Conservation (phyloP, 2,329 filamentous ascomycete genomes). For the Ophiostoma sp. region DNA sequence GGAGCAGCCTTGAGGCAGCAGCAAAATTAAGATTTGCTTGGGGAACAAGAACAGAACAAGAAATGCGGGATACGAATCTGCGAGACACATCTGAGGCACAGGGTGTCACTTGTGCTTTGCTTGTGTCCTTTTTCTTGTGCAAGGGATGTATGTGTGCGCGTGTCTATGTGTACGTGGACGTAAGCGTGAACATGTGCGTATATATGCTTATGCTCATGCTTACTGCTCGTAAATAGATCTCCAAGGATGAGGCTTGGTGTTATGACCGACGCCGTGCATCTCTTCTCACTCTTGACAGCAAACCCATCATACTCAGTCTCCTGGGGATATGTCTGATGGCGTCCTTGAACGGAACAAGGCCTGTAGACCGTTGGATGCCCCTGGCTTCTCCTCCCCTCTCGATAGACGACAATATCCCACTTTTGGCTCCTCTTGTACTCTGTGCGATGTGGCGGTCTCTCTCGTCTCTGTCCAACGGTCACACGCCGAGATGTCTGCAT, state of each 20-base stretch:
- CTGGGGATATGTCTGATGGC: neutral
- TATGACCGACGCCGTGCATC: neutral
- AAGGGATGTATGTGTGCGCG: neutral
- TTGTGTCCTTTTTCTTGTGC: neutral
- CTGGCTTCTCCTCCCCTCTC: neutral
- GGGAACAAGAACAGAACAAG: neutral
- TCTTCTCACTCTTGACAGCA: neutral
- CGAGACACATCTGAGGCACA: constrained; percentile 1
- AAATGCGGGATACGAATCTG: neutral
- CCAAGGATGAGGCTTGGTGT: neutral
- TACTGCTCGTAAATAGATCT: neutral
- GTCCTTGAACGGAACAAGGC: neutral
- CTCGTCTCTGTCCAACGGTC: constrained; percentile 1
- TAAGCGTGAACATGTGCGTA: neutral
- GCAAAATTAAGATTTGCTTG: neutral
- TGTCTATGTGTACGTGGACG: neutral
- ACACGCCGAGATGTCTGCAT: neutral
- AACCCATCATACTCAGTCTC: neutral
- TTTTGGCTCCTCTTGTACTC: neutral
- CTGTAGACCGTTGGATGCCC: neutral
- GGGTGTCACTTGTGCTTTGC: neutral
- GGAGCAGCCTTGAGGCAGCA: neutral
- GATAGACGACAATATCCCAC: neutral
- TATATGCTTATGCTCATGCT: neutral
- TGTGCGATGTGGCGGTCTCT: neutral